Evolutionary conservation across 164 flowering plant genomes (phyloP).

Genomic region (Chloranthus sessilifolius): DNA sequence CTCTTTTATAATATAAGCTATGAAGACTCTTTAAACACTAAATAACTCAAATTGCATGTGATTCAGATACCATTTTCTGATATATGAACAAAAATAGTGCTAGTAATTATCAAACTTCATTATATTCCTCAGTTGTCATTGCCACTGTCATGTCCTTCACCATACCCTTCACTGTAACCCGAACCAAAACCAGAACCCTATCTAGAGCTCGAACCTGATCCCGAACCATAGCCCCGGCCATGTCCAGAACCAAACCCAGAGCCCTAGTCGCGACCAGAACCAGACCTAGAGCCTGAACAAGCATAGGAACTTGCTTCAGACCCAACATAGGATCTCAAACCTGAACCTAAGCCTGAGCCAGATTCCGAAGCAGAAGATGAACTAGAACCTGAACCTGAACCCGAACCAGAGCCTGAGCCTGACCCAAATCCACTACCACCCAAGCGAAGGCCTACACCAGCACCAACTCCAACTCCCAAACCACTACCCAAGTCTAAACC

Average conservation of each 20-base stretch:
- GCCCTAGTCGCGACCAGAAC: too few species aligned
- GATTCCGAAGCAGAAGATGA: neutral
- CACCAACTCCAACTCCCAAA: constrained; percentile 4
- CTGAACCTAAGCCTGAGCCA: neutral
- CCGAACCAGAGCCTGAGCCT: constrained; percentile 2
- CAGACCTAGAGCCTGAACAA: constrained; percentile 1
- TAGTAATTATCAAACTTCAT: too few species aligned
- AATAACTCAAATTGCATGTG: too few species aligned
- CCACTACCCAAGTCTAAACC: constrained; percentile 3
- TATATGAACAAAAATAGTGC: too few species aligned
- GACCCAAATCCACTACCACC: neutral
- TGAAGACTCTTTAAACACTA: too few species aligned
- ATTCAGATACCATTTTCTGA: too few species aligned
- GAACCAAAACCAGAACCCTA: neutral
- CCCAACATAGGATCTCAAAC: neutral
- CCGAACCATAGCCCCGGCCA: neutral
- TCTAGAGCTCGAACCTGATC: neutral
- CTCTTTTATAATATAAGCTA: too few species aligned
- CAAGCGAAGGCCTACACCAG: neutral
- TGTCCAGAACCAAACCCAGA: neutral
- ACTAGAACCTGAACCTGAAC: neutral
- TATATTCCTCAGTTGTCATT: too few species aligned
- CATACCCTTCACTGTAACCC: neutral
- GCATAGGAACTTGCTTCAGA: neutral
- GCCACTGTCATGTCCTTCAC: neutral